A percentile compares a stretch with the other conserved stretches of the same genome.
Evolutionary conservation across 495 filamentous ascomycete species (phyloP).

Genomic region (Talaromyces ruber): DNA sequence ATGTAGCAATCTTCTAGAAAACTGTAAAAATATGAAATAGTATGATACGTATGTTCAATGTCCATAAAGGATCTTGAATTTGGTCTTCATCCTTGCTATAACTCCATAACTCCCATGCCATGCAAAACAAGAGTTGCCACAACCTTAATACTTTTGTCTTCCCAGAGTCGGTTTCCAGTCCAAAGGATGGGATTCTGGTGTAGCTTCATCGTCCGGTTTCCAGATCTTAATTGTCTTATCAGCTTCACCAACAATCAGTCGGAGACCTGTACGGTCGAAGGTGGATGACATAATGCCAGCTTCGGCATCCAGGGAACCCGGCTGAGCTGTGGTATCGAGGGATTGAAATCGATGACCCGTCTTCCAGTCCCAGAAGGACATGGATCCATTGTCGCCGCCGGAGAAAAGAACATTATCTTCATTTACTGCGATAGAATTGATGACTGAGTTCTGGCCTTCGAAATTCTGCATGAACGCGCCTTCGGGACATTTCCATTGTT

Average conservation of each 20-base stretch:
- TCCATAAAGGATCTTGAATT: not conserved
- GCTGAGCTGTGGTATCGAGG: constrained; percentile 84
- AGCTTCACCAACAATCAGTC: constrained; percentile 87
- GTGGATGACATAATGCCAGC: constrained; percentile 86
- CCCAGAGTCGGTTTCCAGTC: constrained; percentile 87
- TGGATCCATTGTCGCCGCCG: constrained; percentile 91
- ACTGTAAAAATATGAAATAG: not conserved
- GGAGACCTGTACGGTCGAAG: constrained; percentile 80
- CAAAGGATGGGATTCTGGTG: constrained; percentile 82
- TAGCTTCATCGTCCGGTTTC: constrained; percentile 85
- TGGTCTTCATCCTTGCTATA: not conserved
- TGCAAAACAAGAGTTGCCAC: constrained; percentile 1
- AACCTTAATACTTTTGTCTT: constrained; percentile 52
- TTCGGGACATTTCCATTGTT: constrained; percentile 99
- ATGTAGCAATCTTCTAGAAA: not conserved
- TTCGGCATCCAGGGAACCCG: constrained; percentile 89
- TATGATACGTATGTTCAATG: too few relatives aligned
- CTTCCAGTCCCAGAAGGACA: constrained; percentile 99
- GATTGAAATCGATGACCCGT: constrained; percentile 84
- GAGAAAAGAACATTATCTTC: constrained; percentile 93
- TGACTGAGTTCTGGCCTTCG: constrained; percentile 90
- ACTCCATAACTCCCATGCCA: constrained; percentile 7
- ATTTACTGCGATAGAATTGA: constrained; percentile 90
- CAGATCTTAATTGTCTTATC: constrained; percentile 98
- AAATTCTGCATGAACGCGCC: constrained; percentile 99